Conservation (phyloP, 139 green algal genomes). For the Desmodesmus armatus region DNA sequence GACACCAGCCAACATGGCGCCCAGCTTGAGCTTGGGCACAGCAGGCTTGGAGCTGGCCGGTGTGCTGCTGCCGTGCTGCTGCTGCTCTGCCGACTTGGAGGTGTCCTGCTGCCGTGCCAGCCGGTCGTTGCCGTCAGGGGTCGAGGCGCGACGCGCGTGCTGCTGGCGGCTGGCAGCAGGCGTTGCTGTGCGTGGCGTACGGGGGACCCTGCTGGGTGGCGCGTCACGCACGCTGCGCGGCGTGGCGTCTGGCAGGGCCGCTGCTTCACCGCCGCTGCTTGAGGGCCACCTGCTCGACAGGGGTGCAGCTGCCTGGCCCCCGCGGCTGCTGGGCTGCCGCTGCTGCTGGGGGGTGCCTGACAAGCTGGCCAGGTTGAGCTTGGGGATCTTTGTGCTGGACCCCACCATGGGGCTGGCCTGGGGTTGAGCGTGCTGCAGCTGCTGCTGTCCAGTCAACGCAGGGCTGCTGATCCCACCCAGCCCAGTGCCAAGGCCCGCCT, state of each 20-base stretch:
- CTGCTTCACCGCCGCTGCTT: slow-evolving; percentile 15
- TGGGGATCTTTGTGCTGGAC: slow-evolving; percentile 8
- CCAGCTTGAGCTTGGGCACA: background rate
- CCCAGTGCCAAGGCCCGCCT: slow-evolving; percentile 14
- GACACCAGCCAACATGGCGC: background rate
- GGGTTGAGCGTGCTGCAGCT: background rate
- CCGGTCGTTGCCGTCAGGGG: background rate
- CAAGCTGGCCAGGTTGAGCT: background rate
- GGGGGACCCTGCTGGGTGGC: slow-evolving; percentile 24
- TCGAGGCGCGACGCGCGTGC: background rate
- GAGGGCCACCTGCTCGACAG: slow-evolving; percentile 12
- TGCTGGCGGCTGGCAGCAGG: background rate
- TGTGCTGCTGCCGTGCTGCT: background rate
- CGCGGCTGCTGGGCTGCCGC: background rate
- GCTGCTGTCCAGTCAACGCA: background rate
- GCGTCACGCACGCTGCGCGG: slow-evolving; percentile 8
- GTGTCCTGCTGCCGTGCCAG: slow-evolving; percentile 16
- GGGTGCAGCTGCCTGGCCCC: background rate
- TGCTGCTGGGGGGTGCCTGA: background rate
- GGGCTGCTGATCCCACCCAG: background rate
- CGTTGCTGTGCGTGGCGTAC: background rate
- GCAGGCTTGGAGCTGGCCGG: background rate
- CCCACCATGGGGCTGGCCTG: background rate
- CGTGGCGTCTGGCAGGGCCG: slow-evolving; percentile 35
- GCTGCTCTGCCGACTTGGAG: background rate